phyloP scores from a whole-genome alignment of 345 rosid genomes.

The Acer campestre region DNA sequence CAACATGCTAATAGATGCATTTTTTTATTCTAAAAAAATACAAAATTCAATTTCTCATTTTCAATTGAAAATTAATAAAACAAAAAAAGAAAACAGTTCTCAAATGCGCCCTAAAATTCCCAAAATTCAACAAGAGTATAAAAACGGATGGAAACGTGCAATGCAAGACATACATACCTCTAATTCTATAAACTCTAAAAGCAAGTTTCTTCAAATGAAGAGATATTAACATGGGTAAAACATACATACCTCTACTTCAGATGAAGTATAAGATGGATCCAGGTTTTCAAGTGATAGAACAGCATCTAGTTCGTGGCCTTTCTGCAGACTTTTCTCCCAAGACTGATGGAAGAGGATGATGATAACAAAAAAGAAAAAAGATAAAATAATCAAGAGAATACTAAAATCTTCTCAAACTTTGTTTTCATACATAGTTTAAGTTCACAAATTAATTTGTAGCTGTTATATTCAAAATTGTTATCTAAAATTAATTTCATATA shows the following conservation, averaged over 20 bases:
- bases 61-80: no score
- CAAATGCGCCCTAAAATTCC: background rate
- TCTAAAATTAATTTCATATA: no score
- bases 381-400: slow-evolving; percentile 9
- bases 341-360: slow-evolving; percentile 35
- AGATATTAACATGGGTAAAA: slow-evolving; percentile 14
- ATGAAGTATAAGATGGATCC: slow-evolving; percentile 56
- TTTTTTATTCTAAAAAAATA: no score
- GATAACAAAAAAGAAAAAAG: background rate
- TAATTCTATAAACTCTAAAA: background rate
- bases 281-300: slow-evolving; percentile 52
- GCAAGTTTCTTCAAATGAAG: background rate
- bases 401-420: background rate
- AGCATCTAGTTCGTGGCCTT: slow-evolving; percentile 36
- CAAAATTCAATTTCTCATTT: no score
- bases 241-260: slow-evolving; percentile 57
- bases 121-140: background rate
- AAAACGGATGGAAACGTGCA: background rate
- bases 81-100: no score
- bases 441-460: no score
- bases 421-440: no score
- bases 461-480: no score
- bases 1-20: no score
- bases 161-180: background rate
- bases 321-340: slow-evolving; percentile 45